Conservation (phyloP, 2,329 filamentous ascomycete genomes). For the Colletotrichum eremochloae region DNA sequence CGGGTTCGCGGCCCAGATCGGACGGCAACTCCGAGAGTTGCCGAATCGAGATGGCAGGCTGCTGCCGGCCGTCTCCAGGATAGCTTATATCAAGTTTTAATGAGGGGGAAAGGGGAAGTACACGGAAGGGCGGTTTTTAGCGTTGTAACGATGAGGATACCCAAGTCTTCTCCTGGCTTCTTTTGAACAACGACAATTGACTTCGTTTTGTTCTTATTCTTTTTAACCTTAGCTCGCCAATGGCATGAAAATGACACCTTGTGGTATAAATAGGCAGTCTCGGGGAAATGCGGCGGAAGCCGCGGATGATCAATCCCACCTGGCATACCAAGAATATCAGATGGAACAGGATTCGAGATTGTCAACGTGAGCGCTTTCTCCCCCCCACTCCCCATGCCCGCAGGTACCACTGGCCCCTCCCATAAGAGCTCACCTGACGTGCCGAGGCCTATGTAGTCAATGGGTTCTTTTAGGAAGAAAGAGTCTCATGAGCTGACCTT, state of each 20-base stretch:
- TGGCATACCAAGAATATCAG: slow-evolving; percentile 3
- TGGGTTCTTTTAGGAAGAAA: background rate
- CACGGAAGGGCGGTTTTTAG: slow-evolving; percentile 28
- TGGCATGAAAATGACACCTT: background rate
- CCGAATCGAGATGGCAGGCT: background rate
- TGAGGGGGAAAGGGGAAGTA: slow-evolving; percentile 1
- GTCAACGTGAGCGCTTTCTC: background rate
- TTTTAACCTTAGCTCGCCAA: too few species aligned
- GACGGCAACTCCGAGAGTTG: slow-evolving; percentile 1
- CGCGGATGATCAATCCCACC: background rate
- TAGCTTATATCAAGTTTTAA: slow-evolving; percentile 10
- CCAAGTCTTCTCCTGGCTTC: slow-evolving; percentile 25
- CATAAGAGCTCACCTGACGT: slow-evolving; percentile 5
- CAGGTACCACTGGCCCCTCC: background rate
- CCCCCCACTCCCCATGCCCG: too few species aligned
- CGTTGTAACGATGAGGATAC: slow-evolving; percentile 37
- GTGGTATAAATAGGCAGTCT: slow-evolving; percentile 6
- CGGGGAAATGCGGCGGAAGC: background rate
- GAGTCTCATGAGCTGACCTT: background rate
- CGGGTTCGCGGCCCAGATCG: background rate
- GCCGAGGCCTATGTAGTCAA: background rate
- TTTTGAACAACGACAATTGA: background rate
- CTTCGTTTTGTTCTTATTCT: slow-evolving; percentile 4
- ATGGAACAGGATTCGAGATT: background rate
- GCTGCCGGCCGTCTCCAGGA: background rate